Evolutionary conservation across 495 filamentous ascomycete species (phyloP).

Genomic region (Neurospora tetraspora): DNA sequence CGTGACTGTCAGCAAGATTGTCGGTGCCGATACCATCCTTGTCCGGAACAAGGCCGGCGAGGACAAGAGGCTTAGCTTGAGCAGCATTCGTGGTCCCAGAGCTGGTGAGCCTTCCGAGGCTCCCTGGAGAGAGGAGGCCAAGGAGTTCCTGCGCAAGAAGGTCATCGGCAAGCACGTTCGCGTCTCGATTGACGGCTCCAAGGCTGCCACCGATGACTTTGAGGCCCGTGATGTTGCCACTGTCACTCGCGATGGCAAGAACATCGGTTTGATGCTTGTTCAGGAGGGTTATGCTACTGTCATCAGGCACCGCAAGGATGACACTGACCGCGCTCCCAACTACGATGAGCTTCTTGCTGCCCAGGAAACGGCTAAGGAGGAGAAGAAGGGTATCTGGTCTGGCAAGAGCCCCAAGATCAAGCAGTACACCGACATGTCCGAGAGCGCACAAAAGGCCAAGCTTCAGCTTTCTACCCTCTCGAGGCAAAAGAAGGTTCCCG

Average conservation of each 20-base stretch:
- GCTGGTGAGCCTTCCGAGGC: constrained; percentile 46
- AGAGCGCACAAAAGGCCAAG: constrained; percentile 90
- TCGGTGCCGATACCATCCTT: constrained; percentile 83
- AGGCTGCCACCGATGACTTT: constrained; percentile 79
- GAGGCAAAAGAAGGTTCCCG: constrained; percentile 86
- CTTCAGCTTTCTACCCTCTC: constrained; percentile 77
- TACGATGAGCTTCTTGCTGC: constrained; percentile 88
- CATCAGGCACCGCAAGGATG: constrained; percentile 85
- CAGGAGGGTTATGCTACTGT: constrained; percentile 89
- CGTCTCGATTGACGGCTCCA: constrained; percentile 79
- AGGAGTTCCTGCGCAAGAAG: constrained; percentile 89
- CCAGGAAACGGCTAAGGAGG: constrained; percentile 74
- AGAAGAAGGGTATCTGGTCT: constrained; percentile 87
- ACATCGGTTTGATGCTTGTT: constrained; percentile 73
- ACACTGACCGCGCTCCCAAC: constrained; percentile 81
- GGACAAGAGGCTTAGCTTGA: constrained; percentile 86
- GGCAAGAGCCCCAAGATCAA: constrained; percentile 70
- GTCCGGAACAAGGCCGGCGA: constrained; percentile 70
- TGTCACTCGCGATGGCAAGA: constrained; percentile 71
- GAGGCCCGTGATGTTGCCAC: constrained; percentile 93
- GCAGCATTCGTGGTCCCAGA: constrained; percentile 87
- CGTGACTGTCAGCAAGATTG: constrained; percentile 71
- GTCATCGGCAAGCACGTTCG: constrained; percentile 92
- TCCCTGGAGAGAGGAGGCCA: constrained; percentile 83
- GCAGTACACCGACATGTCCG: constrained; percentile 80